These are phyloP conservation scores for Penicillium sp. DNA, from an alignment of 2,329 filamentous ascomycete species.

Conservation along the genomic window DNA sequence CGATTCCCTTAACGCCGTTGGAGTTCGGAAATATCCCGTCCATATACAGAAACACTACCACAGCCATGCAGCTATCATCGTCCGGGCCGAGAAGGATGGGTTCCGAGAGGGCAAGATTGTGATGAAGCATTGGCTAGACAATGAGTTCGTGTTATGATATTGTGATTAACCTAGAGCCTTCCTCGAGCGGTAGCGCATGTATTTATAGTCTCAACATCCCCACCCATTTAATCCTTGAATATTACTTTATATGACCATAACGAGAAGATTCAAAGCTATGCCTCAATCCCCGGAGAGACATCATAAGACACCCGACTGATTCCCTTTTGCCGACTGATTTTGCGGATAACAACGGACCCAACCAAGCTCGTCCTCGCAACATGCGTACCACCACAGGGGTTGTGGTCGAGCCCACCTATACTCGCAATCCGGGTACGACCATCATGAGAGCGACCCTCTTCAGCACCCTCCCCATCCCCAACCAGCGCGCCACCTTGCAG, in stretches of 20 bases:
- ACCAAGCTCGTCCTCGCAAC: slow-evolving; percentile 18
- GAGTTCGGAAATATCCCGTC: slow-evolving; percentile 51
- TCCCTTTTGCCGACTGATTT: slow-evolving; percentile 25
- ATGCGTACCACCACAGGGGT: slow-evolving; percentile 28
- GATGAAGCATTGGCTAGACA: slow-evolving; percentile 68
- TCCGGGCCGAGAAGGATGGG: slow-evolving; percentile 56
- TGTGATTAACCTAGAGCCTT: neutral
- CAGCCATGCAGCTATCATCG: slow-evolving; percentile 82
- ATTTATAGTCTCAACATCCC: neutral
- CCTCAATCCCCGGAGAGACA: slow-evolving; percentile 9
- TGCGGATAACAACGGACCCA: slow-evolving; percentile 22
- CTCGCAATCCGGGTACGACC: slow-evolving; percentile 20
- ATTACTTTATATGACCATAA: neutral
- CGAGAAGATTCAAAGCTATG: neutral
- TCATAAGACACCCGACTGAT: slow-evolving; percentile 26
- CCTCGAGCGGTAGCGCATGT: slow-evolving; percentile 1
- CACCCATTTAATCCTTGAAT: neutral
- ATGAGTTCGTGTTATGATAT: slow-evolving; percentile 58
- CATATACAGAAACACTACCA: slow-evolving; percentile 58
- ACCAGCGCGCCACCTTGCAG: slow-evolving; percentile 15
- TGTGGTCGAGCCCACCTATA: slow-evolving; percentile 25
- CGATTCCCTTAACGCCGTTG: slow-evolving; percentile 58
- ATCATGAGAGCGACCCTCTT: slow-evolving; percentile 1
- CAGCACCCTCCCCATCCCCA: slow-evolving; percentile 13
- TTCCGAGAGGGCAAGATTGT: slow-evolving; percentile 73